Evolutionary conservation across 345 rosid genomes (phyloP), one percentile per base, ranked within the genome.

Genomic region (Orychophragmus violaceus): DNA sequence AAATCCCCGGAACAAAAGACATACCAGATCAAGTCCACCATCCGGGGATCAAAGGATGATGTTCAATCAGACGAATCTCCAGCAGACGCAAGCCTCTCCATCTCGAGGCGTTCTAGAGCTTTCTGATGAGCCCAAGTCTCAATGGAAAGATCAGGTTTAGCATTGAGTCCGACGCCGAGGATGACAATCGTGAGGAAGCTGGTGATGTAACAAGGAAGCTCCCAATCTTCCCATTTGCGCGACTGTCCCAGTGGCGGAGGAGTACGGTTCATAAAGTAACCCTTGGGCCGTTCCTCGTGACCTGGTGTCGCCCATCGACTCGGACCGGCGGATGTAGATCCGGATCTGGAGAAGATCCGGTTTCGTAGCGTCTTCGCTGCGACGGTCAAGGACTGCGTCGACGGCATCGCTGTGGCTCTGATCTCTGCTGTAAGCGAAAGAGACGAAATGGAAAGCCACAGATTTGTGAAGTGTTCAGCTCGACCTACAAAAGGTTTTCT

Each of bases 61-160:
- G 1, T 59, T 74, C 41, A 78, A 71, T 64, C 76, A 5, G 77
- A 68, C 0, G 79, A 70, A 16, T 71, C 73, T 59, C 73, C 73
- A 0, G 37, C 77, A 4, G 73, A 44, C 6, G 81, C 74, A 29
- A 74, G 66, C 67, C 84, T 82, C 86, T 94, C 97, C 82, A 69
- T 59, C 78, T 88, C 76, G 30, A 90, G 90, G 24, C 97, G 87
- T 62, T 88, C 96, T 19, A 90, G 79, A 37, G 99, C 99, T 71
- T 94, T 94, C 82, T 88, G 84, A 78, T 94, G 97, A 16, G 95
- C 99, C 99, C 99, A 94, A 55, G 96, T 94, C 84, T 94, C 99
- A 74, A 94, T 90, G 30, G 97, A 81, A 64, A 94, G 96, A 87
- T 94, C 98, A 44, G 98, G 98, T 79, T 93, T 93, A 23, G 98